A percentile compares a stretch with the other conserved stretches of the same genome.
Evolutionary conservation across 345 rosid genomes (phyloP).

Genomic region (Anacardium occidentale): DNA sequence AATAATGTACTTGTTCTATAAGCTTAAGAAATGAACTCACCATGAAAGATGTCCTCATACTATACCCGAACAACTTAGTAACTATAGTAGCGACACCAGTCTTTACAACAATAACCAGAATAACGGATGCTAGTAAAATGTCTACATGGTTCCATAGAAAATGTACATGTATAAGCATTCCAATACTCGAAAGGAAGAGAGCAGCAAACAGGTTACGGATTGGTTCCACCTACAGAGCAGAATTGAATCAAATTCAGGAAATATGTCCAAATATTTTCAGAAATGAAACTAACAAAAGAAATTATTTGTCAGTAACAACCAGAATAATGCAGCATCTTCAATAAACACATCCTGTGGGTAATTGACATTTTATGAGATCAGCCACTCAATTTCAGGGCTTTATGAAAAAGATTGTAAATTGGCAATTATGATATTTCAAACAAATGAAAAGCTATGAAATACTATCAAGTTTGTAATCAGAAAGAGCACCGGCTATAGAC

Average conservation of each 20-base stretch:
- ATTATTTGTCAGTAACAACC: neutral
- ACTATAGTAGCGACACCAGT: slow-evolving; percentile 73
- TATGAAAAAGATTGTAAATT: no score
- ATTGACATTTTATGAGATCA: neutral
- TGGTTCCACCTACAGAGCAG: slow-evolving; percentile 79
- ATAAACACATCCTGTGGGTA: neutral
- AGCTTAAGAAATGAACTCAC: slow-evolving; percentile 49
- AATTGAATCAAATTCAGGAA: slow-evolving; percentile 13
- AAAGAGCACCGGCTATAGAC: neutral
- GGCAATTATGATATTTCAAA: no score
- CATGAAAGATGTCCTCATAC: slow-evolving; percentile 75
- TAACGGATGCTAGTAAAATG: slow-evolving; percentile 92
- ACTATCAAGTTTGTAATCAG: neutral
- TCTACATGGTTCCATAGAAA: slow-evolving; percentile 99
- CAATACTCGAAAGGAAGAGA: slow-evolving; percentile 94
- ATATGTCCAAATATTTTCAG: neutral
- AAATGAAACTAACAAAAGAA: neutral
- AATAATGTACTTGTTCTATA: slow-evolving; percentile 13
- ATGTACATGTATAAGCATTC: slow-evolving; percentile 96
- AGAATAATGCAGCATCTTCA: neutral
- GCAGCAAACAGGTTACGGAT: slow-evolving; percentile 95
- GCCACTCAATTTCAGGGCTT: neutral
- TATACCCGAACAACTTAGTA: slow-evolving; percentile 77
- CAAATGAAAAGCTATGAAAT: no score
- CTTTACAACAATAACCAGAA: slow-evolving; percentile 86